Evolutionary conservation across 2,329 filamentous ascomycete species (phyloP), one percentile per base, ranked within the genome.

Genomic region (Calonectria henricotiae): DNA sequence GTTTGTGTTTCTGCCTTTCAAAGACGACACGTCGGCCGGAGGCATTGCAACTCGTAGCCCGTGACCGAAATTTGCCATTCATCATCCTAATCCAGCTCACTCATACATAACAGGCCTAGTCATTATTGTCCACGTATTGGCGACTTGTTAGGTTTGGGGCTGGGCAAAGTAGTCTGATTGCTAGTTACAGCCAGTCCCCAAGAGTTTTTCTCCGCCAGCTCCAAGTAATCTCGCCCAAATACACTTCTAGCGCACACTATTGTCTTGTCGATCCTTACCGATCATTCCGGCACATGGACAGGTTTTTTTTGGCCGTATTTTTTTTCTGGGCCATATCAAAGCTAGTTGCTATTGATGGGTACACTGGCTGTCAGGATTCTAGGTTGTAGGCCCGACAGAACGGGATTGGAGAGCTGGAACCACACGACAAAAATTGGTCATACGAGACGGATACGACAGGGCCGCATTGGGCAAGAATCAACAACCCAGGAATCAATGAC

Each of bases 401-500:
- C 11, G 13, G 32, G n/a, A 37, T 55, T 30, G 17, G n/a, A 23
- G 30, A 35, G 8, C n/a, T n/a, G 35, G 32, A 37, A 35, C 35
- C 30, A 62, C 20, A 30, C 27, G 43, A n/a, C 41, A 62, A 17
- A 27, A 20, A 62, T 37, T 62, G 41, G 61, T 63, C 44, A 63
- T 25, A 20, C 20, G 35, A 6, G 44, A 64, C 46, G 20, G 54
- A 54, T 54, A 54, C 35, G 62, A 64, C 23, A 54, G 20, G 13
- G 46, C 32, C 12, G 32, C 15, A 39, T 54, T 32, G 17, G 46
- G 35, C 30, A 27, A 54, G 35, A 39, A 27, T 47, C 17, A 62
- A 32, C 30, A 37, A 20, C 51, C 47, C 25, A 37, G 13, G 51
- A 15, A 35, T 32, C 51, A 54, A 55, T 55, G 32, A 30, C n/a